phyloP scores from a whole-genome alignment of 2,329 filamentous ascomycete species.

The Uncinocarpus reesii region DNA sequence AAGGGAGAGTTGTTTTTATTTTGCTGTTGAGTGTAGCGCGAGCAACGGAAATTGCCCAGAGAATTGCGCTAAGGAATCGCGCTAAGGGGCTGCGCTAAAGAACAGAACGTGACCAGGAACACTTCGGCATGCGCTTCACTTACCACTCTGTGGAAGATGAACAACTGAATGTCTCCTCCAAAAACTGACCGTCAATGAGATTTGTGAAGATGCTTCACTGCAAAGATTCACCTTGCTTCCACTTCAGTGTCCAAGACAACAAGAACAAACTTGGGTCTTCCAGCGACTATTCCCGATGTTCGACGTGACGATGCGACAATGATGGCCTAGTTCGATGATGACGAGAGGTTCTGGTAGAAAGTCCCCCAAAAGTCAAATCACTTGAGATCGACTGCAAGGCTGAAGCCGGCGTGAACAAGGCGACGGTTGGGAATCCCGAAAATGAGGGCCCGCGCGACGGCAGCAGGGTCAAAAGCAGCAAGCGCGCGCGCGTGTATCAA shows the following conservation, averaged over 20 bases:
- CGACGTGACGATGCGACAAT: background rate
- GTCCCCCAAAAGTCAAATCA: background rate
- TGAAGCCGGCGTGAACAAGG: background rate
- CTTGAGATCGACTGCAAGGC: background rate
- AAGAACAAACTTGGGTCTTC: background rate
- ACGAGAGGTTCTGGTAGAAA: slow-evolving; percentile 3
- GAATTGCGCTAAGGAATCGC: background rate
- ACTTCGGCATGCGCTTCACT: slow-evolving; percentile 2
- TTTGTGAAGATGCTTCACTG: background rate
- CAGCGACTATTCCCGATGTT: background rate
- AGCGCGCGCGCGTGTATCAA: background rate
- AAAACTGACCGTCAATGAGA: slow-evolving; percentile 37
- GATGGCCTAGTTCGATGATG: background rate
- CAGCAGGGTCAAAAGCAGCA: background rate
- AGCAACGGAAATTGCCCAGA: slow-evolving; percentile 1
- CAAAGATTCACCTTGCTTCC: background rate
- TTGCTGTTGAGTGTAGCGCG: background rate
- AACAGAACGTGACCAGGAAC: slow-evolving; percentile 1
- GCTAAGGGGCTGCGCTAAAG: background rate
- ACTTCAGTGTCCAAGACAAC: background rate
- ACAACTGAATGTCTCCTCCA: slow-evolving; percentile 97
- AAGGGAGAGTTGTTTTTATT: background rate
- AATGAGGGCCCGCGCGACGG: background rate
- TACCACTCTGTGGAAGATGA: slow-evolving; percentile 59
- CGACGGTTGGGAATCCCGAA: slow-evolving; percentile 4